Evolutionary conservation across 108 stramenopile species (phyloP).

Genomic region (Mediolabrus comicus): DNA sequence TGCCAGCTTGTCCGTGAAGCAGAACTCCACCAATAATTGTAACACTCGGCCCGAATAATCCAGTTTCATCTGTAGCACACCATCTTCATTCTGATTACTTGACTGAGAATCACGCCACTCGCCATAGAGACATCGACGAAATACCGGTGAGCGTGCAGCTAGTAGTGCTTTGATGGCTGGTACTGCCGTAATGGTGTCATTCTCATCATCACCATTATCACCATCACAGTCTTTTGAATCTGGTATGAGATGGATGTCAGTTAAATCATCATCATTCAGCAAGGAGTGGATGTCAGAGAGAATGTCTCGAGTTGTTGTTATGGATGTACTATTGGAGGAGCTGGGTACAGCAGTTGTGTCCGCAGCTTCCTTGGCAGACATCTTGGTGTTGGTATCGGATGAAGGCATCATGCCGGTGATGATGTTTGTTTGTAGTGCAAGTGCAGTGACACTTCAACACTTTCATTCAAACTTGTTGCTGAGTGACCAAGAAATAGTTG

Average conservation of each 20-base stretch:
- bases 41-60: conserved; percentile 44
- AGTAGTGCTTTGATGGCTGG: conserved; percentile 43
- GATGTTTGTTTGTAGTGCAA: too few species aligned
- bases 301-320: conserved; percentile 8
- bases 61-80: conserved; percentile 30
- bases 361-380: neutral
- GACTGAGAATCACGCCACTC: conserved; percentile 31
- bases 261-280: conserved; percentile 19
- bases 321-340: neutral
- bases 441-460: too few species aligned
- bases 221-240: neutral
- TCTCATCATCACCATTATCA: neutral
- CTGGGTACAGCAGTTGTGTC: neutral
- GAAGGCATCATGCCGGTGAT: too few species aligned
- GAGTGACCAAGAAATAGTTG: too few species aligned
- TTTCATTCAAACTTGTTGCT: too few species aligned
- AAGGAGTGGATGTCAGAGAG: conserved; percentile 30
- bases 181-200: conserved; percentile 3
- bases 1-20: conserved; percentile 39
- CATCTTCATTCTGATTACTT: conserved; percentile 3
- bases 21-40: conserved; percentile 46
- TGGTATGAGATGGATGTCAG: conserved; percentile 24
- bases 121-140: conserved; percentile 44
- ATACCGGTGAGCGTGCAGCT: conserved; percentile 44
- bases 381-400: neutral